Base-by-base conservation (phyloP, 768 basidiomycete genomes). In the Podaxis sp. region DNA sequence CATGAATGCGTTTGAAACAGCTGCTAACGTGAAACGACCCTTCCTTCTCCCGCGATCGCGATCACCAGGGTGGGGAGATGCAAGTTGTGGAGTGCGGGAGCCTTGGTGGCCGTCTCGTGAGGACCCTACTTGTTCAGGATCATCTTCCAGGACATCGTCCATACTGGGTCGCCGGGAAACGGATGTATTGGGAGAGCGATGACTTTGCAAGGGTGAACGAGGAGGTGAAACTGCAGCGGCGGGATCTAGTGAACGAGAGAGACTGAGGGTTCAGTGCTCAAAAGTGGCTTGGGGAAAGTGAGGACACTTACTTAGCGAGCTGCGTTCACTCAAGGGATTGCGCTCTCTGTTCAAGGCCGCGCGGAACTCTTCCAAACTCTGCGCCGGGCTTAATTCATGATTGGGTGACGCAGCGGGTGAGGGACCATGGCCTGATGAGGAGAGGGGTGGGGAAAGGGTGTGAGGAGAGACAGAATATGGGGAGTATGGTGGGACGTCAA, bases 1-100 rank as follows among this genome's bases (percentile, higher is more conserved):
- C 68, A 75, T 73, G 22, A 87, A 67, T 24, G 75, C 77, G 59
- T 77, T 82, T 1, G 85, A 81, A 30, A 87, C 79, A 6, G 78
- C 79, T 12, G 82, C 77, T 6, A 87, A 87, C 4, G 82, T 80
- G 19, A 83, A 80, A 1, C 64, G 66, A 3, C 49, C 24, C 54
- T 63, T 67, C 24, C 68, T 42, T 26, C 64, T 51, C 11, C 64
- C 66, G 22, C 59, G 60, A 30, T 65, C 56, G n/a, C 33, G 59
- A n/a, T 56, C 55, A 24, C 28, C 59, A 12, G 44, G 39, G 26
- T 36, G 58, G 6, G 63, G 38, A 17, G 55, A 57, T 19, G 28
- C 28, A 52, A 36, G 38, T 53, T 11, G 40, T 22, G 63, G 54
- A 4, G 63, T 61, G 38, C 19, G 62, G 36, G 24, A 30, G 19